Base-by-base conservation (phyloP, 768 basidiomycete genomes). In the Lyophyllum atratum region DNA sequence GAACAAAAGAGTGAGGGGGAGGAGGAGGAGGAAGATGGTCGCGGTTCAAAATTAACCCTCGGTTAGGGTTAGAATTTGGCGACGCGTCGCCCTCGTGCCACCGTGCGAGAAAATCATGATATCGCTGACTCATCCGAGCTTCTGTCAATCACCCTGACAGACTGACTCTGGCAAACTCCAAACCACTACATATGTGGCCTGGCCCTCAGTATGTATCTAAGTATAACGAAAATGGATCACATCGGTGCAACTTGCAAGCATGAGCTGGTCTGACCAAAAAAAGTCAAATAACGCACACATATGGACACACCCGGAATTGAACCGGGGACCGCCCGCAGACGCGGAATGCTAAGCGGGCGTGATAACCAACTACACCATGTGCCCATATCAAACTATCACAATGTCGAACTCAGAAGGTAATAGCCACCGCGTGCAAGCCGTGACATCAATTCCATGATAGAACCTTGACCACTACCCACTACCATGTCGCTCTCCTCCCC, bases 231-330 rank as follows among this genome's bases (percentile, higher is more conserved):
- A n/a, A n/a, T n/a, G n/a, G n/a, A n/a, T n/a, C n/a, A n/a, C n/a
- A n/a, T n/a, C 29, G 29, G 11, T 31, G 11, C 29, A 6, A 31
- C 29, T 6, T 31, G 11, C 29, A 11, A 31, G 29, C 5, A 11
- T 31, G 11, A 5, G 29, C 11, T 5, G 29, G 29, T n/a, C n/a
- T n/a, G 29, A 11, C 5, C 29, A 31, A 31, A 31, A 31, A 22
- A 28, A 25, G 5, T 17, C 22, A 52, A 3, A 50, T 31, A 15
- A 26, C 17, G 25, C 39, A 28, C 17, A 52, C 9, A 17, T 5
- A 15, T 56, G 55, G 55, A 56, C 55, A 56, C 55, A 56, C 55
- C 55, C 55, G 54, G 54, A 55, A 55, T 55, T 55, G 54, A 46
- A 46, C 45, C 45, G 45, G 45, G 45, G 45, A 46, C 42, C 42